A percentile compares a stretch with the other conserved stretches of the same genome.
Conservation (phyloP, 768 basidiomycete genomes). For the Auriscalpium vulgare region DNA sequence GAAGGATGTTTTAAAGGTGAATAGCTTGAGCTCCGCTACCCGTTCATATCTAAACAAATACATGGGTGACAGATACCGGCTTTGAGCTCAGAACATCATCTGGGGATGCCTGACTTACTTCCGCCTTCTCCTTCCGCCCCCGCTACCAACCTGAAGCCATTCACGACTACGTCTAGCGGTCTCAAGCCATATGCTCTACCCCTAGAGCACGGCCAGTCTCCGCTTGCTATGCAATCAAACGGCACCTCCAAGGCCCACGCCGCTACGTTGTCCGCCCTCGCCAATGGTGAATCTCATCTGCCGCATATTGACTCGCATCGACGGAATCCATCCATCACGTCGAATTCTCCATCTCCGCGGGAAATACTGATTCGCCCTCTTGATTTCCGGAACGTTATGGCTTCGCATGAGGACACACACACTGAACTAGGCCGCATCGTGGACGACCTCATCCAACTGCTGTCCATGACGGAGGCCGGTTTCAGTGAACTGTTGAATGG, state of each 20-base stretch:
- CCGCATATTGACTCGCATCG: slow-evolving; percentile 13
- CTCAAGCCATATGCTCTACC: slow-evolving; percentile 22
- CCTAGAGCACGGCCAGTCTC: slow-evolving; percentile 3
- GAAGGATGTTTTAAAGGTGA: slow-evolving; percentile 68
- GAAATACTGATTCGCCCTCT: slow-evolving; percentile 53
- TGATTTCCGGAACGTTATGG: slow-evolving; percentile 53
- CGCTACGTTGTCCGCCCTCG: slow-evolving; percentile 12
- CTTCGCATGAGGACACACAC: slow-evolving; percentile 52
- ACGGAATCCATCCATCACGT: slow-evolving; percentile 13
- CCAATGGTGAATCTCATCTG: neutral
- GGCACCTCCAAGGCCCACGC: slow-evolving; percentile 8
- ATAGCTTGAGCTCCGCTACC: neutral
- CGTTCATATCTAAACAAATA: neutral
- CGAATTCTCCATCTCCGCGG: slow-evolving; percentile 13
- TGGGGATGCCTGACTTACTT: slow-evolving; percentile 59
- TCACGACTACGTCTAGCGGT: slow-evolving; percentile 33
- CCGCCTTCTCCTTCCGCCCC: slow-evolving; percentile 62
- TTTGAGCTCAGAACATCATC: slow-evolving; percentile 59
- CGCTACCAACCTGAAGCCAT: slow-evolving; percentile 30
- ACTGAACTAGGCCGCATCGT: slow-evolving; percentile 65
- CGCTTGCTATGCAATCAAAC: slow-evolving; percentile 12
- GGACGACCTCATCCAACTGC: slow-evolving; percentile 69
- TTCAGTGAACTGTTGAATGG: slow-evolving; percentile 58
- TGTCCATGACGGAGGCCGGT: slow-evolving; percentile 66
- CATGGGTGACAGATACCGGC: slow-evolving; percentile 44